phyloP scores from a whole-genome alignment of 2,329 filamentous ascomycete genomes.

The Colletotrichum sidae region DNA sequence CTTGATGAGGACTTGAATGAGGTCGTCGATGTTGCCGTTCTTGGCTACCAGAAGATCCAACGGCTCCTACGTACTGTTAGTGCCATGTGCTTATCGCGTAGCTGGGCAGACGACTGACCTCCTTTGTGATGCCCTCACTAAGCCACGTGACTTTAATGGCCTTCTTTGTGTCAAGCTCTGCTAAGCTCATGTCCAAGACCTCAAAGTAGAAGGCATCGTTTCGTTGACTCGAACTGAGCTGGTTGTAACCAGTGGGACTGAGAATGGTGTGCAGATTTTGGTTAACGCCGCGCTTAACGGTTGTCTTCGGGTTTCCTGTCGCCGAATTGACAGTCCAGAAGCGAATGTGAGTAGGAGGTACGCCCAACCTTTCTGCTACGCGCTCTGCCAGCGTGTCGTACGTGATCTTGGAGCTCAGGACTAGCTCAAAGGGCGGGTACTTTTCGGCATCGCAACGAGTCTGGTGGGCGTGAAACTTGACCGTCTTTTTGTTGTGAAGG shows the following conservation, averaged over 20 bases:
- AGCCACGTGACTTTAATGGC: constrained; percentile 85
- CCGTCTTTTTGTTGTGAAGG: constrained; percentile 82
- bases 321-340: constrained; percentile 88
- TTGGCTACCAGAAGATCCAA: constrained; percentile 90
- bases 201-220: constrained; percentile 90
- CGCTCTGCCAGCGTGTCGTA: constrained; percentile 90
- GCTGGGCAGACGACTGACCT: constrained; percentile 64
- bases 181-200: constrained; percentile 91
- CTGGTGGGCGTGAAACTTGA: constrained; percentile 81
- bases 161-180: constrained; percentile 94
- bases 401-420: constrained; percentile 86
- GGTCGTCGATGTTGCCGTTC: constrained; percentile 82
- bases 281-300: constrained; percentile 78
- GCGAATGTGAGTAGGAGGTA: constrained; percentile 87
- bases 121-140: constrained; percentile 90
- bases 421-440: constrained; percentile 78
- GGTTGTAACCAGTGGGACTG: constrained; percentile 77
- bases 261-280: constrained; percentile 85
- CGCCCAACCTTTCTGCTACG: constrained; percentile 80
- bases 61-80: constrained; percentile 66
- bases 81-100: background rate
- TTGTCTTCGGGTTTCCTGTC: constrained; percentile 80
- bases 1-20: constrained; percentile 80
- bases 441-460: constrained; percentile 65
- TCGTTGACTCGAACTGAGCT: constrained; percentile 77